Conservation (phyloP, 768 basidiomycete genomes). For the Pulveroboletus sp. region DNA sequence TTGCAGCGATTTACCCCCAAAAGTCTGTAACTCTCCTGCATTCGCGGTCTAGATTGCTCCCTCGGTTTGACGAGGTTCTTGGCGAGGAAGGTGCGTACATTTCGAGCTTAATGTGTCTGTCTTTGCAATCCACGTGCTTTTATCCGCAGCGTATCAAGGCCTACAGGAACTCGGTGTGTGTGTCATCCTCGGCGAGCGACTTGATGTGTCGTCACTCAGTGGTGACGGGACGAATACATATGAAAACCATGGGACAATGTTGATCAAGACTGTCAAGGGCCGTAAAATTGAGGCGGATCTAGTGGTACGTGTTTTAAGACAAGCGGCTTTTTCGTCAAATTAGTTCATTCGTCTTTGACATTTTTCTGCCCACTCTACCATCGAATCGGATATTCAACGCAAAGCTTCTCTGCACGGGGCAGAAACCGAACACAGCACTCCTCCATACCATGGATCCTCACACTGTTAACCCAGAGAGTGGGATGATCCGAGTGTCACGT, state of each 20-base stretch:
- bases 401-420: slow-evolving; percentile 59
- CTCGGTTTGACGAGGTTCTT: slow-evolving; percentile 47
- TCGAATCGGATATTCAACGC: neutral
- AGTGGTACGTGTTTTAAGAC: slow-evolving; percentile 34
- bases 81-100: slow-evolving; percentile 44
- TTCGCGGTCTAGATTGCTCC: slow-evolving; percentile 50
- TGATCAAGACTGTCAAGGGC: slow-evolving; percentile 47
- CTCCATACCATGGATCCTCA: slow-evolving; percentile 39
- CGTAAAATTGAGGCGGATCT: slow-evolving; percentile 49
- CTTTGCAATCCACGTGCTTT: neutral
- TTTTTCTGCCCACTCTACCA: neutral
- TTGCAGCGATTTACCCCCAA: slow-evolving; percentile 46
- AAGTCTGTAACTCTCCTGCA: slow-evolving; percentile 58
- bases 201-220: slow-evolving; percentile 40
- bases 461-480: slow-evolving; percentile 36
- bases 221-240: neutral
- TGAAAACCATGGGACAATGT: slow-evolving; percentile 5
- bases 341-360: neutral
- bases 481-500: slow-evolving; percentile 42
- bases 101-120: too few species aligned
- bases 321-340: neutral
- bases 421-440: slow-evolving; percentile 50
- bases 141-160: slow-evolving; percentile 19
- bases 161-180: slow-evolving; percentile 42
- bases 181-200: slow-evolving; percentile 50